Percentiles rank a stretch among this genome's conserved stretches.
Conservation (phyloP, 805 yeast genomes). For the Candida verbasci region DNA sequence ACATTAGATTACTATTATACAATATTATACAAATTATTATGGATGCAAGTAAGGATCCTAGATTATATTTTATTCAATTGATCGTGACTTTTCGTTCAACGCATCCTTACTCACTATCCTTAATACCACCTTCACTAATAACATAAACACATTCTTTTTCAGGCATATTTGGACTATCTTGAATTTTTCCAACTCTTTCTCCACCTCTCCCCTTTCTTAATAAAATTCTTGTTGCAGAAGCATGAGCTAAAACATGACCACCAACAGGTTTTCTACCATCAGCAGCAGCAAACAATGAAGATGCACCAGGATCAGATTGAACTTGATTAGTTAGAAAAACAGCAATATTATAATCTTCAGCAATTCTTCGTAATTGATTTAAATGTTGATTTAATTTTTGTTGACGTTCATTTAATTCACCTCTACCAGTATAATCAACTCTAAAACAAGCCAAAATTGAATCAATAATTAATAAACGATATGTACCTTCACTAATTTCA, state of each 20-base stretch:
- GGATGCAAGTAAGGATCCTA: too few species aligned
- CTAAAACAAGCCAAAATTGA: slow-evolving; percentile 15
- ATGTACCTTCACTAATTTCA: slow-evolving; percentile 12
- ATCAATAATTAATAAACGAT: slow-evolving; percentile 12
- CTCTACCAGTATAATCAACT: slow-evolving; percentile 14
- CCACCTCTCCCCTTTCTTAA: slow-evolving; percentile 15
- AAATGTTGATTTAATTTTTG: slow-evolving; percentile 15
- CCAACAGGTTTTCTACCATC: slow-evolving; percentile 16
- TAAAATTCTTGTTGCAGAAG: slow-evolving; percentile 14
- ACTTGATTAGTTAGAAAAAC: slow-evolving; percentile 15
- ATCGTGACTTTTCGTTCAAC: too few species aligned
- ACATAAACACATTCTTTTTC: slow-evolving; percentile 14
- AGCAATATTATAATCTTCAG: slow-evolving; percentile 15
- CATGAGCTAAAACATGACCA: slow-evolving; percentile 15
- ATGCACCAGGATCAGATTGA: slow-evolving; percentile 16
- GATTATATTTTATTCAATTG: too few species aligned
- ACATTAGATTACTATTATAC: too few species aligned
- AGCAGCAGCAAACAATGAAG: slow-evolving; percentile 14
- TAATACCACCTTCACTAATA: slow-evolving; percentile 13
- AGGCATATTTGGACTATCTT: slow-evolving; percentile 15
- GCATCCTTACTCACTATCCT: slow-evolving; percentile 17
- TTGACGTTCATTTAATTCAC: slow-evolving; percentile 15
- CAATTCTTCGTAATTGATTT: slow-evolving; percentile 10
- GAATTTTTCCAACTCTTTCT: slow-evolving; percentile 14
- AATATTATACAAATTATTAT: too few species aligned